These are phyloP conservation scores for Naganishia kalamii DNA, from an alignment of 768 basidiomycete genomes.

Conservation along the genomic window DNA sequence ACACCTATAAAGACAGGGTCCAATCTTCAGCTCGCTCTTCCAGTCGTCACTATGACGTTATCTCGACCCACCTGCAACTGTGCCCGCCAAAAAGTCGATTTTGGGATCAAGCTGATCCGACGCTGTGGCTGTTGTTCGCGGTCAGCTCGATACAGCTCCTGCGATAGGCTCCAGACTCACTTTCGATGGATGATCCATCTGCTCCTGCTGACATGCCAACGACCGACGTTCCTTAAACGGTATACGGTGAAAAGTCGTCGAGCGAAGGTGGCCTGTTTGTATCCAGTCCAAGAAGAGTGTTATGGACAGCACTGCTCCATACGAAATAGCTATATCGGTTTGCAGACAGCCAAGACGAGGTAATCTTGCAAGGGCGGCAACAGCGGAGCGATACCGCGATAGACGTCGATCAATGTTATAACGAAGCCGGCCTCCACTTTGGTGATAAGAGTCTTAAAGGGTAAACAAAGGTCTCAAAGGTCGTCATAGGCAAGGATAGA, in stretches of 20 bases:
- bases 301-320: background rate
- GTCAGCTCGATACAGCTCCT: background rate
- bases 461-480: background rate
- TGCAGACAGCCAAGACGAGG: background rate
- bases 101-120: constrained; percentile 19
- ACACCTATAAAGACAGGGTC: constrained; percentile 50
- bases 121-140: background rate
- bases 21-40: background rate
- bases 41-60: constrained; percentile 1
- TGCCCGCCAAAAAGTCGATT: constrained; percentile 73
- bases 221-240: background rate
- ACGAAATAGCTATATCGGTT: background rate
- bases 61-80: constrained; percentile 53
- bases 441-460: background rate
- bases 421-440: background rate
- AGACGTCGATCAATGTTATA: background rate
- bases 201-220: constrained; percentile 15
- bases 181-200: constrained; percentile 13
- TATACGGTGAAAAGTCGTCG: background rate
- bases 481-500: background rate
- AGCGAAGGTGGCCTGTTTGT: background rate
- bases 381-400: constrained; percentile 17
- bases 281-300: background rate
- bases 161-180: background rate
- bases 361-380: constrained; percentile 15